Base-by-base conservation (phyloP, 2,329 filamentous ascomycete species). In the Cryphonectria radicalis region DNA sequence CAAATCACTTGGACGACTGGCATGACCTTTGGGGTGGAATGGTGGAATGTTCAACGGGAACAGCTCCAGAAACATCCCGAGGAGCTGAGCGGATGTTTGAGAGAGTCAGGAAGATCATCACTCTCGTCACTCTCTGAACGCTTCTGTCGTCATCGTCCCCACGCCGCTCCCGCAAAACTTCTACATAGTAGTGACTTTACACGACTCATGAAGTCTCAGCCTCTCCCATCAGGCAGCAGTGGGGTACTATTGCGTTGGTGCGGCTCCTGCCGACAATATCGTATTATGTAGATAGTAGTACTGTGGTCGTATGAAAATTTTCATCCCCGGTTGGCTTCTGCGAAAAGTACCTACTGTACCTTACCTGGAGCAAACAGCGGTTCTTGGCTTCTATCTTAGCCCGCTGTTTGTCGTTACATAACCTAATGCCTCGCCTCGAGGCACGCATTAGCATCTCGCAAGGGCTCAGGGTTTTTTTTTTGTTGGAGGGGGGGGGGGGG, bases 101-200 rank as follows among this genome's bases (percentile, higher is more conserved):
- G 32, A 60, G 57, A 35, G 32, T 62, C 59, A 37, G 59, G 28
- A 3, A 46, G 43, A 46, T 19, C 43, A 46, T 46, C 43, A 19
- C 46, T 50, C 10, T 35, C 14, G 37, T 40, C 42, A 43, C 37
- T 42, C 11, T 43, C 3, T 28, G 25, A 4, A 57, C 4, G 25
- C 55, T 64, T 64, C 65, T 67, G 53, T 60, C 65, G 65, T 67
- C 65, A 67, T 67, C 22, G 53, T 59, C 50, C 37, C 65, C 65
- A 59, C 65, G 37, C 10, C 28, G n/a, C 19, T 37, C 22, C 25
- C 40, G 60, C 60, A 17, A 63, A 22, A 25, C 60, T 37, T 10
- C 60, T 28, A 63, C 37, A 63, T 8, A n/a, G 17, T 43, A 25
- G 22, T 64, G 13, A 14, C 35, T n/a, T 64, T 63, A n/a, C 62